Percentiles rank a stretch among this genome's conserved stretches.
phyloP scores from a whole-genome alignment of 306 rosid species.

The Ceratonia siliqua region DNA sequence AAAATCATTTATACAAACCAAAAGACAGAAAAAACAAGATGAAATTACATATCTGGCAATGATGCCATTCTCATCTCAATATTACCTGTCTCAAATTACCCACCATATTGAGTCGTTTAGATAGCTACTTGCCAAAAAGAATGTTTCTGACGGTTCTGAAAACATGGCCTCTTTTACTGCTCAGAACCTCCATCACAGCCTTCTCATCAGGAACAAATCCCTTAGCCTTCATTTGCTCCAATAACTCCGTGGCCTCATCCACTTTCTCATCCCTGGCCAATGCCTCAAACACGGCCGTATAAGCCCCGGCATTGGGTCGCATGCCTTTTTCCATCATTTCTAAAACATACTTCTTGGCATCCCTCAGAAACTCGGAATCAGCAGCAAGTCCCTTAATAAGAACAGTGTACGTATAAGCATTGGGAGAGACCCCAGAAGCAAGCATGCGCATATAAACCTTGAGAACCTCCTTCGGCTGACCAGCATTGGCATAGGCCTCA shows the following conservation, averaged over 20 bases:
- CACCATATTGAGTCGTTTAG: background rate
- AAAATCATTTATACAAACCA: background rate
- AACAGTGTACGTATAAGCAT: constrained; percentile 68
- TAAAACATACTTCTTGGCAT: constrained; percentile 55
- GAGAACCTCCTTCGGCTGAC: constrained; percentile 62
- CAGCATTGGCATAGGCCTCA: constrained; percentile 70
- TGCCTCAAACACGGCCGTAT: constrained; percentile 59
- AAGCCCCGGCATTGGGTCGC: constrained; percentile 65
- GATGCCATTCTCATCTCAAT: background rate
- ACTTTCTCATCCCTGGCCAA: constrained; percentile 46
- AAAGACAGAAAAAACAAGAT: background rate
- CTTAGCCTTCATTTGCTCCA: constrained; percentile 50
- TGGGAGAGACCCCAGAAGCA: constrained; percentile 66
- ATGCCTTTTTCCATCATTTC: constrained; percentile 76
- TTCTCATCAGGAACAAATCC: constrained; percentile 69
- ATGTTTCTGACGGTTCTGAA: constrained; percentile 52
- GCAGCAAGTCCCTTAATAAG: constrained; percentile 57
- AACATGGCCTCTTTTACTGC: constrained; percentile 47
- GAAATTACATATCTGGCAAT: background rate
- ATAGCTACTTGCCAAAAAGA: constrained; percentile 56
- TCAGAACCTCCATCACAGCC: constrained; percentile 57
- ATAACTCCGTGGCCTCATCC: constrained; percentile 56
- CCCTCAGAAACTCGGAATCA: constrained; percentile 41
- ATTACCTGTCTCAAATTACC: background rate
- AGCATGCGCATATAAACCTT: constrained; percentile 73